Conservation (phyloP, 225 moss, liverwort and hornwort genomes). For the Thuidium tamariscinum region DNA sequence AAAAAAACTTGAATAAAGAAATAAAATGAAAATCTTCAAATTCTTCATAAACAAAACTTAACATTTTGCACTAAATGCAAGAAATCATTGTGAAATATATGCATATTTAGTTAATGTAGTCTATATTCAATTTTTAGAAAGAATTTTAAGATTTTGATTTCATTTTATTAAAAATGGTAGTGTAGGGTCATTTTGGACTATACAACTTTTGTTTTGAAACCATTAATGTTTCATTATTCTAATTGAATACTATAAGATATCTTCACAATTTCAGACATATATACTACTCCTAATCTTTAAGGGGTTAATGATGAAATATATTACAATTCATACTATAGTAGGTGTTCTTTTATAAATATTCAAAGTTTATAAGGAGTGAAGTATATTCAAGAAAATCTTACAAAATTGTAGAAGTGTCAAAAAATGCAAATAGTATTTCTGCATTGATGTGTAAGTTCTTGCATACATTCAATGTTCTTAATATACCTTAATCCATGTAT, state of each 20-base stretch:
- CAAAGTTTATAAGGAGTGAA: too few relatives aligned
- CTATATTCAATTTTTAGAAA: neutral
- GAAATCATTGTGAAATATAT: too few relatives aligned
- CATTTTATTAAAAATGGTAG: too few relatives aligned
- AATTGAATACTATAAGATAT: neutral
- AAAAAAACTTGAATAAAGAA: too few relatives aligned
- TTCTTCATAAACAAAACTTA: too few relatives aligned
- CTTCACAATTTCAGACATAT: neutral
- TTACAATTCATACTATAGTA: too few relatives aligned
- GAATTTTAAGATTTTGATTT: neutral
- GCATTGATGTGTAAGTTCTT: neutral
- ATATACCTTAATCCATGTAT: neutral
- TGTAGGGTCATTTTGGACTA: too few relatives aligned
- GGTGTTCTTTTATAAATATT: too few relatives aligned
- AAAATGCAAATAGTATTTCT: neutral
- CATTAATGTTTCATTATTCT: neutral
- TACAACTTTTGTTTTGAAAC: too few relatives aligned
- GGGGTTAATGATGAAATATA: too few relatives aligned
- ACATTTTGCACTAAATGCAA: too few relatives aligned
- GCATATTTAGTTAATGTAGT: neutral
- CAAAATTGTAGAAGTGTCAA: neutral
- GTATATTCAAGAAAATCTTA: neutral
- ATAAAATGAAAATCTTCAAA: too few relatives aligned
- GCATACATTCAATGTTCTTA: neutral
- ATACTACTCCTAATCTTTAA: neutral